Evolutionary conservation across 345 rosid species (phyloP), one percentile per base, ranked within the genome.

Genomic region (Gossypium mustelinum): DNA sequence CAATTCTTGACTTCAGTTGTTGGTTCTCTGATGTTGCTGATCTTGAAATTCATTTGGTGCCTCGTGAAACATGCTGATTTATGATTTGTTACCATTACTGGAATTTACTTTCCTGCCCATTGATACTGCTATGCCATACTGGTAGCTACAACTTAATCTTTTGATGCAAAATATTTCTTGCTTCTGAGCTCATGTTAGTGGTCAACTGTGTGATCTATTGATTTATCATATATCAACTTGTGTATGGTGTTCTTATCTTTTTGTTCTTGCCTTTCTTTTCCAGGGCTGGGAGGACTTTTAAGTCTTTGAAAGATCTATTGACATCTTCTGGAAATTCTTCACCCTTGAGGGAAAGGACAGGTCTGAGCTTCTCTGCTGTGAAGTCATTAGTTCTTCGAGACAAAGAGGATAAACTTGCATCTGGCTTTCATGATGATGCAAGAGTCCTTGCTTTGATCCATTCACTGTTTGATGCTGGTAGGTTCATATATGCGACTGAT

Each of bases 321-420:
- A 80, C 85, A 75, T 86, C 94, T 27, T 85, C 88, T 54, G 90
- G 90, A 74, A 82, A 80, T 76, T 91, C 97, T 83, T 95, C 99
- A 72, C 99, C 99, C 18, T 81, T 79, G 57, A 85, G 78, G 87
- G 98, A 95, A 78, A 89, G 91, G 75, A 82, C 94, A 29, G 90
- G 92, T 79, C 82, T 93, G 86, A 90, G 91, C 82, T 89, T 95
- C 73, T 91, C 93, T 70, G 98, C 90, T 4, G 90, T 95, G 80
- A 95, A 85, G 86, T 93, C 92, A 20, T 83, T 95, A 70, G 96
- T 95, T 78, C 90, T 87, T 83, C 94, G 97, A 80, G 99, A 93
- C 74, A 95, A 90, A 82, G 99, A 91, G 75, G 96, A 89, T 68
- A 92, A 88, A 64, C 75, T 83, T 77, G 78, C 80, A 25, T 84